Evolutionary conservation across 805 yeast genomes (phyloP).

Genomic region (Candida insectalens): DNA sequence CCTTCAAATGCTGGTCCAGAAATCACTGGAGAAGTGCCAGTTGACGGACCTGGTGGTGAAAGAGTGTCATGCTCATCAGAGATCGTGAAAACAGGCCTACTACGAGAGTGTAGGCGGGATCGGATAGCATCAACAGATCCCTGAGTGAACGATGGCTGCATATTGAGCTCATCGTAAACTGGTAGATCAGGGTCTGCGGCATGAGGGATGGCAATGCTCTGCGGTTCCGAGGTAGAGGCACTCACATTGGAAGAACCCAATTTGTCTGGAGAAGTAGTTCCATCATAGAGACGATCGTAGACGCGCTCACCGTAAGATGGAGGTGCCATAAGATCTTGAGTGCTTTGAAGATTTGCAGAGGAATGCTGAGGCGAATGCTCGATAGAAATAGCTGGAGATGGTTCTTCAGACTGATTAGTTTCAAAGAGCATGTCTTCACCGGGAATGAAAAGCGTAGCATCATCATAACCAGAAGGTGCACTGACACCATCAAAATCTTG

Average conservation of each 20-base stretch:
- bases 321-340: conserved; percentile 58
- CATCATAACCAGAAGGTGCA: conserved; percentile 18
- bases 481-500: conserved; percentile 19
- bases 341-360: conserved; percentile 9
- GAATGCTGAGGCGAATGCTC: not conserved
- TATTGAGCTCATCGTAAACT: not conserved
- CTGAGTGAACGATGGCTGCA: not conserved
- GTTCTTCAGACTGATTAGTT: conserved; percentile 4
- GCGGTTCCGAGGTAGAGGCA: no score
- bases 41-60: not conserved
- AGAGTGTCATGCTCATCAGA: not conserved
- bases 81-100: not conserved
- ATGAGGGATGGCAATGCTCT: no score
- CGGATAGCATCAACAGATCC: no score
- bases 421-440: not conserved
- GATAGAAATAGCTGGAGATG: conserved; percentile 2
- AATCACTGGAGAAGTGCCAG: conserved; percentile 4
- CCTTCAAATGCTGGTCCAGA: conserved; percentile 15
- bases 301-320: conserved; percentile 78
- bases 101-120: no score
- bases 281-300: conserved; percentile 64
- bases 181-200: no score
- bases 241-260: no score
- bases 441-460: conserved; percentile 3
- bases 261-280: no score